Base-by-base conservation (phyloP, 495 filamentous ascomycete species). In the Penicillium maclennaniae region DNA sequence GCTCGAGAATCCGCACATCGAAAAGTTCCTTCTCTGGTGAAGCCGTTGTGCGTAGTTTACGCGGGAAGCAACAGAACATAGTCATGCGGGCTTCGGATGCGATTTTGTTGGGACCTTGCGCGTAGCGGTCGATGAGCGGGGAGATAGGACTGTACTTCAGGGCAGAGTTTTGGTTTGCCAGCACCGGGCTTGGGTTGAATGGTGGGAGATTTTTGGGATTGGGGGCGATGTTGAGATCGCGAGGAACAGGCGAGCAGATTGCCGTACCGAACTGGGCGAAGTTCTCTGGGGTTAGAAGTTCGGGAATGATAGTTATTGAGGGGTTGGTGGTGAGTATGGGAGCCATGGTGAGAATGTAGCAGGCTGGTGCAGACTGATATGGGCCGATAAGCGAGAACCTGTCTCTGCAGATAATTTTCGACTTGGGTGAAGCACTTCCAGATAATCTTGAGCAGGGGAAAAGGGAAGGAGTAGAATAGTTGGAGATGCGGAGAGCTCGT, bases 201-300 rank as follows among this genome's bases (percentile, higher is more conserved):
- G 70, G 78, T 62, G 67, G 71, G 47, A 61, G 76, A 65, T 52
- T 68, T 48, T 69, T 66, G 7, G 63, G 54, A 43, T 74, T 57
- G 47, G 67, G 71, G 23, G 77, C 73, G 34, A 77, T 71, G 45
- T 74, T 76, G 40, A 80, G 56, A 41, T 71, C 64, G 25, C 83
- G 79, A 26, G 74, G 70, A 36, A 80, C 74, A 21, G 88, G 88
- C 54, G 89, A 89, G 61, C 81, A 75, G 58, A 96, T 82, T 14
- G 91, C 89, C 43, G 86, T 83, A 62, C 93, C 93, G 69, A 96
- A 98, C 50, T 80, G 79, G 10, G 85, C 74, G 73, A 97, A 98
- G 59, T 79, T 64, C 9, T 69, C 62, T 41, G 78, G 74, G 7
- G 82, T 85, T 50, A 96, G 83, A 19, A 85, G 83, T 46, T 75